A percentile compares a stretch with the other conserved stretches of the same genome.
Conservation (phyloP, 176 grass and related monocot species). For the Cenchrus purpureus region DNA sequence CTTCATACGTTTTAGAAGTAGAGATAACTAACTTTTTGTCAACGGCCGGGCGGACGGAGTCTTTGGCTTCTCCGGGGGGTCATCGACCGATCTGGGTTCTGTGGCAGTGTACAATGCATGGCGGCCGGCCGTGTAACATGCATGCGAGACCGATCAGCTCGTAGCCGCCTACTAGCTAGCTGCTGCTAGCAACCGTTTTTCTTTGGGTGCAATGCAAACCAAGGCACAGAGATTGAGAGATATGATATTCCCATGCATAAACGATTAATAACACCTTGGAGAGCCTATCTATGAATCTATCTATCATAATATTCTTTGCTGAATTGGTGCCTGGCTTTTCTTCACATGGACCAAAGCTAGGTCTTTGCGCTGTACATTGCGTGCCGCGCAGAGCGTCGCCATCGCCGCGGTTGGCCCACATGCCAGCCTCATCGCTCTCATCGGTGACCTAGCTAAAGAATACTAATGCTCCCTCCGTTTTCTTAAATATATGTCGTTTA, state of each 20-base stretch:
- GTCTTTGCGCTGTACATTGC: conserved; percentile 34
- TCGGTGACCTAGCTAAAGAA: not conserved
- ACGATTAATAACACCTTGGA: conserved; percentile 15
- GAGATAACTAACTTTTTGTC: too few relatives aligned
- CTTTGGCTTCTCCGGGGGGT: conserved; percentile 36
- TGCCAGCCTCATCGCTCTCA: conserved; percentile 2
- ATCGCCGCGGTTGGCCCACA: conserved; percentile 27
- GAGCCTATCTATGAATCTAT: not conserved
- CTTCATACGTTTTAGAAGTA: too few relatives aligned
- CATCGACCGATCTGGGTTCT: conserved; percentile 25
- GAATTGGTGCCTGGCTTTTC: conserved; percentile 10
- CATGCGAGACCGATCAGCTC: not conserved
- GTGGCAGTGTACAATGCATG: conserved; percentile 23
- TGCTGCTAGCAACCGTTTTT: conserved; percentile 27
- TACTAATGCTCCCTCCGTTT: too few relatives aligned
- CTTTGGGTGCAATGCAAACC: conserved; percentile 50
- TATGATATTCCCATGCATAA: not conserved
- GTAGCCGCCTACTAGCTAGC: conserved; percentile 6
- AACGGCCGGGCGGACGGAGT: not conserved
- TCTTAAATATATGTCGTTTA: too few relatives aligned
- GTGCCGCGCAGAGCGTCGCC: conserved; percentile 28
- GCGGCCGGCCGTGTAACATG: conserved; percentile 46
- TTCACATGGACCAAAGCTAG: conserved; percentile 49
- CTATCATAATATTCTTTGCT: not conserved
- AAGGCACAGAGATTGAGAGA: not conserved